These are phyloP conservation scores for Rutstroemia sydowiana DNA, from an alignment of 2,329 filamentous ascomycete species.

Conservation along the genomic window DNA sequence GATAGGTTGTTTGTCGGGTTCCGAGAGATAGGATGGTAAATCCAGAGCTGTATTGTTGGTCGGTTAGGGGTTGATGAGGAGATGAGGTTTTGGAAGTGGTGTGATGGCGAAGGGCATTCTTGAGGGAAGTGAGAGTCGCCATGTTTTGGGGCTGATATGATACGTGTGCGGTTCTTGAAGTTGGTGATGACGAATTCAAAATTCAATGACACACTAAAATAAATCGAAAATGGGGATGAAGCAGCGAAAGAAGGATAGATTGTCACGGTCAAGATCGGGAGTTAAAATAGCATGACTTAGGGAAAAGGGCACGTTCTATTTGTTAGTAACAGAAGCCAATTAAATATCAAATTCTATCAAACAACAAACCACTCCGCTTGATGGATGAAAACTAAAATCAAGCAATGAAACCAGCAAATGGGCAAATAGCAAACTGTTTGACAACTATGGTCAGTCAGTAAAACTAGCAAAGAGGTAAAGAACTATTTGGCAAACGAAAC, in stretches of 20 bases:
- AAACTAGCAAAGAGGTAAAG: too few species aligned
- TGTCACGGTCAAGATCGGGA: too few species aligned
- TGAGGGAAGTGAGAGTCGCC: slow-evolving; percentile 16
- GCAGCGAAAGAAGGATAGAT: slow-evolving; percentile 17
- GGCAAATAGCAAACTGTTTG: too few species aligned
- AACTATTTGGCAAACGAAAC: too few species aligned
- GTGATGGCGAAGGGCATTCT: slow-evolving; percentile 15
- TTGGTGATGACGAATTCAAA: slow-evolving; percentile 1
- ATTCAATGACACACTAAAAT: neutral
- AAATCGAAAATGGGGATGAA: neutral
- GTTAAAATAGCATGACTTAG: too few species aligned
- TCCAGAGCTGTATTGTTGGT: slow-evolving; percentile 16
- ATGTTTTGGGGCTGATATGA: slow-evolving; percentile 12
- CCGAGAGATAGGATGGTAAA: slow-evolving; percentile 17
- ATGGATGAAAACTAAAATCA: too few species aligned
- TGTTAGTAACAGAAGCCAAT: too few species aligned
- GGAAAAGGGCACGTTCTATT: too few species aligned
- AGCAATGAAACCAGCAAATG: too few species aligned
- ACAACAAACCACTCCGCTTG: too few species aligned
- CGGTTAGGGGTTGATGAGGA: slow-evolving; percentile 15
- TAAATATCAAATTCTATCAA: too few species aligned
- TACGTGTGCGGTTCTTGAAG: slow-evolving; percentile 9
- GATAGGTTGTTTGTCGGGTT: slow-evolving; percentile 18
- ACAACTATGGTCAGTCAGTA: too few species aligned
- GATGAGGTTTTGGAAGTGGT: slow-evolving; percentile 6